Base-by-base conservation (phyloP, 2,329 filamentous ascomycete genomes). In the Fusarium sp. region DNA sequence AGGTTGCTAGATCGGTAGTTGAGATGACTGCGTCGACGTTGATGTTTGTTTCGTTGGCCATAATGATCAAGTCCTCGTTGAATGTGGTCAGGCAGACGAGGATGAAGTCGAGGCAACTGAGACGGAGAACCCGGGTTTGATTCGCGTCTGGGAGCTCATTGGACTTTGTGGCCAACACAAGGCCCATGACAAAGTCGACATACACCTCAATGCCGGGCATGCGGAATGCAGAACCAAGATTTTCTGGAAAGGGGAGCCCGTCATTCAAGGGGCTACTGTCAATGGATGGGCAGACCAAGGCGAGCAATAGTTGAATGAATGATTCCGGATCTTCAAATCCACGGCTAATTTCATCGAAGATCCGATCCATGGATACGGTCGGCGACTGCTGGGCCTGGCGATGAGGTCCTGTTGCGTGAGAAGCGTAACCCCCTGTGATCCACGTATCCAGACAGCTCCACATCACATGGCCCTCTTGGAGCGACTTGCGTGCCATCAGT, bases 61-160 rank as follows among this genome's bases (percentile, higher is more conserved):
- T 88, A 29, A 95, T 85, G 40, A 98, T 91, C 10, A 98, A 86
- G 73, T 97, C 91, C 77, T 99, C 96, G 78, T 99, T 98, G 83
- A 99, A 99, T 0, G 89, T 94, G 8, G 86, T 85, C 20, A 99
- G 82, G 75, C 93, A 96, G 3, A 89, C 87, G 18, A 90, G 82
- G 49, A 94, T 91, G 76, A 99, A 97, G 36, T 93, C 89, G 23
- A 99, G 84, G 77, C 94, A 97, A 65, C 89, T 91, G 71, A 91
- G 89, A 53, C 91, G 89, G 58, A 98, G 81, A 8, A 95, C 84
- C 46, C 90, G 88, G 25, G 89, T 86, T 76, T 96, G 93, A 40
- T 88, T 81, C 53, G 88, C 81, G 66, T 92, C 91, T 59, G 84
- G 81, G 6, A 91, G 79, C 59, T 93, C 90, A 34, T 86, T 86